Conservation (phyloP, 371 early-diverging fungal genomes). For the Apophysomyces ossiformis region DNA sequence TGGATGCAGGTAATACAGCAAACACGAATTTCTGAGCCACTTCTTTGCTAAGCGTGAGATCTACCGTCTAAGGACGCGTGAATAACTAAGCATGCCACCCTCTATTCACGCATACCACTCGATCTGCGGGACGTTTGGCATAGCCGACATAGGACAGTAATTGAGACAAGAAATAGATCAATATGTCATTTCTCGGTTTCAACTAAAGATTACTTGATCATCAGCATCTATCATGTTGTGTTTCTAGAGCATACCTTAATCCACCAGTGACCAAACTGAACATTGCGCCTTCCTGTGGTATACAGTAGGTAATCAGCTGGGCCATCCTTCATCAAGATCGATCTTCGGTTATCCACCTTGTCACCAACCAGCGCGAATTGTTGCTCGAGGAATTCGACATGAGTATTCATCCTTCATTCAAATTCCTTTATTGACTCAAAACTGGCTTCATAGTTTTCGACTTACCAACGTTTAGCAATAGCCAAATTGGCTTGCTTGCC, state of each 20-base stretch:
- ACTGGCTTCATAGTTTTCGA: background rate
- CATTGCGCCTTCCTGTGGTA: conserved; percentile 72
- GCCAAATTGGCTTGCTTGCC: conserved; percentile 38
- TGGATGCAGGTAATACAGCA: conserved; percentile 62
- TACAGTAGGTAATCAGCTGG: conserved; percentile 74
- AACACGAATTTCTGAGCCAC: conserved; percentile 64
- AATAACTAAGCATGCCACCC: background rate
- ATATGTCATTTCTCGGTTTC: conserved; percentile 51
- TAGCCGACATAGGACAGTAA: conserved; percentile 28
- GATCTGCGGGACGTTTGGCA: conserved; percentile 34
- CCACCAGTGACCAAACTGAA: conserved; percentile 72
- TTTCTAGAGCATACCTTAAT: conserved; percentile 44
- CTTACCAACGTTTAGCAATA: conserved; percentile 48
- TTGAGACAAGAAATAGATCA: conserved; percentile 30
- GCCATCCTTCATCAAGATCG: conserved; percentile 68
- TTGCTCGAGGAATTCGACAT: conserved; percentile 34
- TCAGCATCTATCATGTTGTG: background rate
- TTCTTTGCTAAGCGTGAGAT: conserved; percentile 48
- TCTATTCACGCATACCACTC: conserved; percentile 31
- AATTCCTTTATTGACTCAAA: background rate
- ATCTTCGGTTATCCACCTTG: conserved; percentile 39
- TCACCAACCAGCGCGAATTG: conserved; percentile 77
- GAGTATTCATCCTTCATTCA: conserved; percentile 40
- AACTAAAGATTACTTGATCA: conserved; percentile 24
- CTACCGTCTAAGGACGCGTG: conserved; percentile 18